phyloP scores from a whole-genome alignment of 108 stramenopile genomes.

The Craspedostauros australis region DNA sequence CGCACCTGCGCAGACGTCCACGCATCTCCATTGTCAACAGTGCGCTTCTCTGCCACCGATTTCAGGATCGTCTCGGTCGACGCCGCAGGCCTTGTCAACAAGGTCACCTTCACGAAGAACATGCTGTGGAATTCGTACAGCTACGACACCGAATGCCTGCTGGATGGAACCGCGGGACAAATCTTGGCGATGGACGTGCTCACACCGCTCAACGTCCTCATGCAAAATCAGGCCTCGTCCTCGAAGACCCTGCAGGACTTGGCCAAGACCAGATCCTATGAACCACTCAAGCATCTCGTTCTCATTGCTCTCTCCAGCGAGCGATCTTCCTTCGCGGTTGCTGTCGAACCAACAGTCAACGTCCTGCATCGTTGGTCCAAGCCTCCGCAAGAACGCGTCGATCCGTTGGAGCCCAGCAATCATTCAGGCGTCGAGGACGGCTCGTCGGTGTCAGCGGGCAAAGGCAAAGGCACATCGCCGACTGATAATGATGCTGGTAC shows the following conservation, averaged over 20 bases:
- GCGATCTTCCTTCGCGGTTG: conserved; percentile 81
- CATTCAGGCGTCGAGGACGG: background rate
- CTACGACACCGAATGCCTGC: conserved; percentile 79
- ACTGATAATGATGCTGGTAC: background rate
- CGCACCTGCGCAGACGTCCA: conserved; percentile 45
- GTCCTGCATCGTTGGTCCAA: conserved; percentile 82
- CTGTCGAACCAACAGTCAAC: conserved; percentile 72
- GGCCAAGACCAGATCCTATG: too few relatives aligned
- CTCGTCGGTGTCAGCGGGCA: background rate
- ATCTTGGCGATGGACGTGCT: conserved; percentile 72
- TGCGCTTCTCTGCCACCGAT: conserved; percentile 51
- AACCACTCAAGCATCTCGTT: conserved; percentile 24
- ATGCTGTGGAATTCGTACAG: conserved; percentile 68
- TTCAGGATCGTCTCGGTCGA: conserved; percentile 72
- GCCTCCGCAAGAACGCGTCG: conserved; percentile 38
- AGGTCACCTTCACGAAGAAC: conserved; percentile 61
- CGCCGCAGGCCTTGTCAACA: conserved; percentile 83
- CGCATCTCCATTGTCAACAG: conserved; percentile 55
- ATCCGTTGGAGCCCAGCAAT: background rate
- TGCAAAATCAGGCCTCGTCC: conserved; percentile 1
- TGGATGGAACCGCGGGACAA: conserved; percentile 86
- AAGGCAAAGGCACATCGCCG: background rate
- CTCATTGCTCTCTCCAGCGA: conserved; percentile 79
- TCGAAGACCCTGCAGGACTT: background rate
- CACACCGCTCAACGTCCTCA: conserved; percentile 30